Conservation (phyloP, 2,329 filamentous ascomycete species). For the Cucurbitaria berberidis region DNA sequence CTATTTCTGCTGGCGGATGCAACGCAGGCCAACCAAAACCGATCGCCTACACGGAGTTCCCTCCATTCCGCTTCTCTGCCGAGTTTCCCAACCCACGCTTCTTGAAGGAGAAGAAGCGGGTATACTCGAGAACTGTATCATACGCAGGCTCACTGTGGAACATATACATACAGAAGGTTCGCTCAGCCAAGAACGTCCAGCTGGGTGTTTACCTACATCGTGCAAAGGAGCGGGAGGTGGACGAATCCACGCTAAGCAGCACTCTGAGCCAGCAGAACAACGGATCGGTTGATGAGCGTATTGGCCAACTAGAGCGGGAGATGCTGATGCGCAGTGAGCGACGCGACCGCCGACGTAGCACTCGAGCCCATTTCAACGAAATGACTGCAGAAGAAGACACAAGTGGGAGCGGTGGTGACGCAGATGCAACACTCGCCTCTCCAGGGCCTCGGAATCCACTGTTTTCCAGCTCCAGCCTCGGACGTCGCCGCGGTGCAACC, state of each 20-base stretch:
- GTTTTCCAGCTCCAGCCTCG: conserved; percentile 24
- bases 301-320: conserved; percentile 60
- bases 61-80: conserved; percentile 64
- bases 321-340: conserved; percentile 55
- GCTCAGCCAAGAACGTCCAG: conserved; percentile 61
- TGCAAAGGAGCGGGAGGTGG: conserved; percentile 61
- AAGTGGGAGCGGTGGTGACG: conserved; percentile 54
- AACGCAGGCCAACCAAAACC: conserved; percentile 47
- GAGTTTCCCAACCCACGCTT: conserved; percentile 63
- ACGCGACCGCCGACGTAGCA: conserved; percentile 39
- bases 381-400: conserved; percentile 49
- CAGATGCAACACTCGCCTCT: conserved; percentile 48
- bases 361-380: conserved; percentile 29
- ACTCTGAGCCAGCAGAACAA: conserved; percentile 46
- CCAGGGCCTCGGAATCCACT: conserved; percentile 28
- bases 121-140: conserved; percentile 65
- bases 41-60: conserved; percentile 60
- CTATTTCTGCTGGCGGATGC: conserved; percentile 44
- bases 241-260: conserved; percentile 51
- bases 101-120: conserved; percentile 64
- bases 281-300: conserved; percentile 60
- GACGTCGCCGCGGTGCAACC: conserved; percentile 26
- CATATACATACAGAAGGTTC: conserved; percentile 67
- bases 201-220: conserved; percentile 66
- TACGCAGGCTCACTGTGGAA: conserved; percentile 67